Conservation (phyloP, 106 monocot species). For the Triglochin maritima region DNA sequence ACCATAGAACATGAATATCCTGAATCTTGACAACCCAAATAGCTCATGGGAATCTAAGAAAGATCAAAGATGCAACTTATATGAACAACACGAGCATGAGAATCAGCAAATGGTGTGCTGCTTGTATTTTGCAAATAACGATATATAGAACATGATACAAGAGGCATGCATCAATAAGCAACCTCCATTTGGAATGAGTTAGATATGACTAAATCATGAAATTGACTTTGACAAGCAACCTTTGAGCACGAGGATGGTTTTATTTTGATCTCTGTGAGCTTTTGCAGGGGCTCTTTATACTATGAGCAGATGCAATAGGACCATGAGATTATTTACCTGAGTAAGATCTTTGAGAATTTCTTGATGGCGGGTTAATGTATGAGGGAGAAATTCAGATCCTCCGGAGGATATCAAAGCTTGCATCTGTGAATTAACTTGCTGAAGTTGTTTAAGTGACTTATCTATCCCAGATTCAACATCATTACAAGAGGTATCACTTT, state of each 20-base stretch:
- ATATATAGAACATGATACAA: neutral
- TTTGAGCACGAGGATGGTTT: too few species aligned
- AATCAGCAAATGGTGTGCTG: neutral
- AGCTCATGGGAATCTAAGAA: too few species aligned
- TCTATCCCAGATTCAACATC: constrained; percentile 81
- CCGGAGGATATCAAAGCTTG: constrained; percentile 91
- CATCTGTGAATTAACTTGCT: constrained; percentile 91
- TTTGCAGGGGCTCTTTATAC: neutral
- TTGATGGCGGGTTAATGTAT: constrained; percentile 80
- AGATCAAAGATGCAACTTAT: too few species aligned
- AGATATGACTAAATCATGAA: neutral
- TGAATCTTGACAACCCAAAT: too few species aligned
- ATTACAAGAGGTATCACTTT: constrained; percentile 57
- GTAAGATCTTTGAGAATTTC: constrained; percentile 91
- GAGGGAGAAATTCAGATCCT: constrained; percentile 83
- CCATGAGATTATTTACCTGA: constrained; percentile 38
- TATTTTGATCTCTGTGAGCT: neutral
- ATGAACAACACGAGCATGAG: too few species aligned
- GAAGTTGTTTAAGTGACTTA: constrained; percentile 72
- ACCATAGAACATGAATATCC: too few species aligned
- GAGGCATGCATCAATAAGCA: neutral
- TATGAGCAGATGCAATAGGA: neutral
- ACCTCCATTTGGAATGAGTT: neutral
- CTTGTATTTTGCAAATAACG: neutral
- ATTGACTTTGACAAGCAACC: too few species aligned